Evolutionary conservation across 192 early-diverging fungal genomes (phyloP).

Genomic region (Backusella parvicylindrica): DNA sequence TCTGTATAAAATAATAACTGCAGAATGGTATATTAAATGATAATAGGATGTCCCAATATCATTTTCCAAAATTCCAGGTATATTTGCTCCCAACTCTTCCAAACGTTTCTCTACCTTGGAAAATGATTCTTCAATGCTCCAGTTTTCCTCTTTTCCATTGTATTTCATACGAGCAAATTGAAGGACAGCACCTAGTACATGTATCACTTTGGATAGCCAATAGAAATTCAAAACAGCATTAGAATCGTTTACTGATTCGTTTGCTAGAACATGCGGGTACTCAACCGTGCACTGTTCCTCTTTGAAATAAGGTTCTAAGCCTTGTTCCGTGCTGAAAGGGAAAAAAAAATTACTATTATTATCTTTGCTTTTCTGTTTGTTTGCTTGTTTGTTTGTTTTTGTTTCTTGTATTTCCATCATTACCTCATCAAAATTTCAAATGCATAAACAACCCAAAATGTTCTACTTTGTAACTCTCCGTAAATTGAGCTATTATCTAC

Average conservation of each 20-base stretch:
- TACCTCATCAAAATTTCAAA: slow-evolving; percentile 32
- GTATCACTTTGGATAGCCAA: slow-evolving; percentile 22
- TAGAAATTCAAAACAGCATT: slow-evolving; percentile 10
- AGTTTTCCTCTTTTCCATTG: background rate
- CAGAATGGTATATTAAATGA: slow-evolving; percentile 18
- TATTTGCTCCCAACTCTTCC: background rate
- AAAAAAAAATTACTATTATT: background rate
- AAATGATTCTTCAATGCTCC: background rate
- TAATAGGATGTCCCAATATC: slow-evolving; percentile 3
- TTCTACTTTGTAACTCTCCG: slow-evolving; percentile 18
- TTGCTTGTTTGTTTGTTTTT: background rate
- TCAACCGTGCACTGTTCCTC: slow-evolving; percentile 18
- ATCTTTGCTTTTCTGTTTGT: background rate
- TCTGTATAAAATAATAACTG: slow-evolving; percentile 16
- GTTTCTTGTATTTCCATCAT: background rate
- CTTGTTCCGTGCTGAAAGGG: slow-evolving; percentile 27
- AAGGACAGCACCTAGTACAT: slow-evolving; percentile 15
- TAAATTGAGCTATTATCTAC: background rate
- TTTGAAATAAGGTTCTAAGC: slow-evolving; percentile 14
- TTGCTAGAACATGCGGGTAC: slow-evolving; percentile 10
- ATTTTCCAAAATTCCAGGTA: background rate
- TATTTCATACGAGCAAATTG: slow-evolving; percentile 15
- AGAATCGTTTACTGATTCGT: slow-evolving; percentile 14
- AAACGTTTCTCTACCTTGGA: background rate
- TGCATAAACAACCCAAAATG: slow-evolving; percentile 30